phyloP scores from a whole-genome alignment of 2,329 filamentous ascomycete species.

The Fusarium miscanthi region DNA sequence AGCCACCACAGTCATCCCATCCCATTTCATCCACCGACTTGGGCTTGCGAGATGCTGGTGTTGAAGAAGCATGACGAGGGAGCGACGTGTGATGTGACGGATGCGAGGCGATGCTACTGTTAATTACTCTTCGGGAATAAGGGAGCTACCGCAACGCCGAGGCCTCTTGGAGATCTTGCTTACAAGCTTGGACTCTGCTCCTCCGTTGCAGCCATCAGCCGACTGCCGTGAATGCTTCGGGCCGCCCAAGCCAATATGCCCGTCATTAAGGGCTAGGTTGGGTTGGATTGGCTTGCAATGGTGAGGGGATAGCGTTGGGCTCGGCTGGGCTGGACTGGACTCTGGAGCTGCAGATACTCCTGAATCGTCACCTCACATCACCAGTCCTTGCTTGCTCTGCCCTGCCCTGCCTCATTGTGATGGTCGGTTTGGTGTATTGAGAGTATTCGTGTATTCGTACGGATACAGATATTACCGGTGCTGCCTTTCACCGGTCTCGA shows the following conservation, averaged over 20 bases:
- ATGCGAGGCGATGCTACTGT: conserved; percentile 7
- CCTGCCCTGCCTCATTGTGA: background rate
- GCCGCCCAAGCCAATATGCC: conserved; percentile 35
- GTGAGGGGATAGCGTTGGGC: conserved; percentile 15
- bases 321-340: conserved; percentile 5
- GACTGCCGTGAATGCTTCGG: conserved; percentile 38
- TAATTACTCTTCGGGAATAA: conserved; percentile 27
- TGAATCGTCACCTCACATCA: conserved; percentile 19
- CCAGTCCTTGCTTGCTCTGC: background rate
- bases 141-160: conserved; percentile 27
- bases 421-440: background rate
- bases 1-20: conserved; percentile 14
- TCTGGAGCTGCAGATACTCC: conserved; percentile 17
- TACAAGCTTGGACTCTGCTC: background rate
- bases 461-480: background rate
- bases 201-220: conserved; percentile 20
- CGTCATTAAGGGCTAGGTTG: conserved; percentile 26
- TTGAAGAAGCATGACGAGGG: conserved; percentile 7
- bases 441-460: background rate
- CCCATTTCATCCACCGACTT: background rate
- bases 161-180: conserved; percentile 21
- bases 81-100: background rate
- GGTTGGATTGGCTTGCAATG: background rate
- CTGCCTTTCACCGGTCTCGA: conserved; percentile 3
- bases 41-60: background rate